Evolutionary conservation across 352 stramenopile genomes (phyloP), one percentile per base, ranked within the genome.

Genomic region (Thalassiosira allenii): DNA sequence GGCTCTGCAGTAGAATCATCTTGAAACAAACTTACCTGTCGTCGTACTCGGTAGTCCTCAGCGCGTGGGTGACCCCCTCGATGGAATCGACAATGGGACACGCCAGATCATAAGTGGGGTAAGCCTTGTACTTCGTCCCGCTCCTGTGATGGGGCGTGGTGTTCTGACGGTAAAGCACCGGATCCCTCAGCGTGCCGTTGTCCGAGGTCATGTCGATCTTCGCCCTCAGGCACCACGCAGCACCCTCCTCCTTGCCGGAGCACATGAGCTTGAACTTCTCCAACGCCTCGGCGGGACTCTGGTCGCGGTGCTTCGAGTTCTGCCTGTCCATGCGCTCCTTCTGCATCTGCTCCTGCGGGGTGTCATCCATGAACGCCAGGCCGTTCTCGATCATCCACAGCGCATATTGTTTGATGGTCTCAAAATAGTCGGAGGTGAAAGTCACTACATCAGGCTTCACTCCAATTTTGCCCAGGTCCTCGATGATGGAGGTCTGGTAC

Each of bases 11-110:
- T n/a, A n/a, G n/a, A n/a, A n/a, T n/a, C n/a, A n/a, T n/a, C n/a
- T n/a, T n/a, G n/a, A n/a, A n/a, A n/a, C n/a, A n/a, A n/a, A n/a
- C n/a, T n/a, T n/a, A n/a, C n/a, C n/a, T 96, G 90, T 99, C 98
- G 78, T 99, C 98, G 94, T 99, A 99, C 91, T 99, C 97, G 0
- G 97, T 99, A 29, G 98, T 99, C 68, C 98, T 95, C 62, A 99
- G 88, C 1, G 98, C 97, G 89, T 99, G 98, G 30, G 97, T 99
- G 40, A 99, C 97, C 29, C 98, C 98, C 84, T 99, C 98, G 8
- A 99, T 88, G 6, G 94, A 98, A 91, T 99, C 98, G 4, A 99
- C 97, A 86, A 99, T 99, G 29, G 98, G 98, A 88, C 97, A 99
- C 4, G 97, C 97, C 53, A 99, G 91, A 87, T 99, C 98, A 86